A percentile compares a stretch with the other conserved stretches of the same genome.
Conservation (phyloP, 2,329 filamentous ascomycete species). For the Aspergillus proliferans region DNA sequence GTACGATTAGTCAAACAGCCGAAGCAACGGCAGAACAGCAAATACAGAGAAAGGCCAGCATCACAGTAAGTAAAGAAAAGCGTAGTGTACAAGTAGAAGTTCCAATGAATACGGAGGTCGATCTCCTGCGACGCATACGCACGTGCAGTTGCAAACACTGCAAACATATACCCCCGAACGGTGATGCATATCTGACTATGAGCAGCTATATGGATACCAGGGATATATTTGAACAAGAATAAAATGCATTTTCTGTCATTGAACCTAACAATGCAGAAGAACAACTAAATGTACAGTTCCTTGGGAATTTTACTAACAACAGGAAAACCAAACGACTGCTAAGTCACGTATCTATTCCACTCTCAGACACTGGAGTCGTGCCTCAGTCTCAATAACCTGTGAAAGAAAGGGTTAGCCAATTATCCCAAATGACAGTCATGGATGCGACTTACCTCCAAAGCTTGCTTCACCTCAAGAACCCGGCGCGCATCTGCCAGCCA, state of each 20-base stretch:
- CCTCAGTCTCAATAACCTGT: slow-evolving; percentile 83
- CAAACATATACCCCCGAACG: slow-evolving; percentile 11
- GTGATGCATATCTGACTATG: not conserved
- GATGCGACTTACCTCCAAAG: slow-evolving; percentile 70
- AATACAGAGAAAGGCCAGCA: not conserved
- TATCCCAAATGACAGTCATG: not conserved
- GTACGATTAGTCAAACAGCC: not conserved
- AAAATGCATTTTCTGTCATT: slow-evolving; percentile 28
- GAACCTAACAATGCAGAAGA: slow-evolving; percentile 29
- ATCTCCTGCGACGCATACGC: slow-evolving; percentile 4
- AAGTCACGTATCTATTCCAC: slow-evolving; percentile 55
- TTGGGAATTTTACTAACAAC: slow-evolving; percentile 28
- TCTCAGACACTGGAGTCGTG: slow-evolving; percentile 77
- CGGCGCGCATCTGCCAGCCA: slow-evolving; percentile 88
- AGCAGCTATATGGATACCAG: not conserved
- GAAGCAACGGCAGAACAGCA: not conserved
- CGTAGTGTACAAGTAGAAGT: not conserved
- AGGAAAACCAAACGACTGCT: slow-evolving; percentile 14
- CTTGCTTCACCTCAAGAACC: slow-evolving; percentile 91
- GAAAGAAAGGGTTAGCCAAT: slow-evolving; percentile 11
- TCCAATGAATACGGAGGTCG: not conserved
- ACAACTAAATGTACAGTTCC: slow-evolving; percentile 37
- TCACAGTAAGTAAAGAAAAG: not conserved
- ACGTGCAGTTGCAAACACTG: slow-evolving; percentile 15
- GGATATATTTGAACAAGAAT: not conserved